Evolutionary conservation across 73 alveolate genomes (phyloP), one percentile per base, ranked within the genome.

Genomic region (Paramecium octaurelia): DNA sequence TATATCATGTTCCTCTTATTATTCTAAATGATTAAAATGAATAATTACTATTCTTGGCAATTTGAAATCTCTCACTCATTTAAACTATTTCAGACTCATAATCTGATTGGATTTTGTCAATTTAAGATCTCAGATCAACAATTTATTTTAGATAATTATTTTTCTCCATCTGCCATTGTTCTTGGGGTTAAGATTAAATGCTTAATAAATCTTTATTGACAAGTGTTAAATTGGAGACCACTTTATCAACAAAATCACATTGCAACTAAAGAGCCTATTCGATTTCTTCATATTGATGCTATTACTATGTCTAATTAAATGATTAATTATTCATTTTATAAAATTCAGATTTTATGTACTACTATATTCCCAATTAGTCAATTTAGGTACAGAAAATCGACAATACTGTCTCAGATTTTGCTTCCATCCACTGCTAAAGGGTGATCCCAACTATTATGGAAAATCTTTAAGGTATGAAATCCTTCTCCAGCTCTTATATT

Each of bases 401-500:
- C 93, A 87, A 87, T 60, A 87, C 43, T 20, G 18, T 68, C 50
- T 57, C 12, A 87, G 50, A 40, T 87, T 87, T 60, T 87, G 20
- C 58, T 77, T 54, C 70, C 84, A 64, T 59, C 93, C 93, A 34
- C 18, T 60, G 9, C 71, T 87, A 5, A 87, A 87, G 2, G 93
- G 93, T 18, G 88, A 64, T 23, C 93, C 93, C 10, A 87, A 23
- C 2, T 40, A 16, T 48, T 87, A 35, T 38, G 93, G 93, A 73
- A 73, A 87, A 34, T 87, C 93, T 43, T 87, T 60, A 18, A 87
- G 48, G 24, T 87, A 87, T 8, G 93, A 87, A 34, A 87, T 87
- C 27, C 73, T 87, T 7, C 42, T 77, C 93, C 93, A 87, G 40
- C 75, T 60, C 27, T 73, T 77, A 68, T 36, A 64, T 64, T 87